These are phyloP conservation scores for Scheffersomyces insectosa DNA, from an alignment of 1,139 yeast species.

Conservation along the genomic window DNA sequence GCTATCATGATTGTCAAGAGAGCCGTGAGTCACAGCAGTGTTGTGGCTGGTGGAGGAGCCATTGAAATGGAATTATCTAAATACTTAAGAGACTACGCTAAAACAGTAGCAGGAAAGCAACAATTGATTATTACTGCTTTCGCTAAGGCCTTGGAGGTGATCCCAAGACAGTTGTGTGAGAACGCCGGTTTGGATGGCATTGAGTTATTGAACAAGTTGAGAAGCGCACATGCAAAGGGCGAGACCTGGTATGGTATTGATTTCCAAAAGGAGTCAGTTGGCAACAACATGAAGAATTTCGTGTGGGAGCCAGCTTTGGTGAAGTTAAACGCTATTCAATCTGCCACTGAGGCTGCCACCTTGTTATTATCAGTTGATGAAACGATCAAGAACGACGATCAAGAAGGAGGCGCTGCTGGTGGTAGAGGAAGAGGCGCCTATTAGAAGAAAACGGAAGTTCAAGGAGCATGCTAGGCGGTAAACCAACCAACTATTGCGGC, in stretches of 20 bases:
- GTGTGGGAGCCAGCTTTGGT: slow-evolving; percentile 99
- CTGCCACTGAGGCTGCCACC: slow-evolving; percentile 98
- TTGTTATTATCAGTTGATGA: slow-evolving; percentile 92
- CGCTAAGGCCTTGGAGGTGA: slow-evolving; percentile 92
- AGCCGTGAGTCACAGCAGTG: slow-evolving; percentile 79
- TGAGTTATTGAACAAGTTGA: slow-evolving; percentile 81
- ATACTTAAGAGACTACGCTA: slow-evolving; percentile 81
- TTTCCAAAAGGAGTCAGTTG: slow-evolving; percentile 79
- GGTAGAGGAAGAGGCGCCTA: slow-evolving; percentile 71
- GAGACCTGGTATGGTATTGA: slow-evolving; percentile 92
- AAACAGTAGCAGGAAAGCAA: slow-evolving; percentile 91
- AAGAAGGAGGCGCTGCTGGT: slow-evolving; percentile 56
- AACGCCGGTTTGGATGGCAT: slow-evolving; percentile 98
- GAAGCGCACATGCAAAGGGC: slow-evolving; percentile 94
- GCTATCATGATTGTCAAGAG: slow-evolving; percentile 98
- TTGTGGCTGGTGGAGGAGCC: slow-evolving; percentile 99
- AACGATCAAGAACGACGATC: slow-evolving; percentile 82
- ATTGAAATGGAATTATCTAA: slow-evolving; percentile 96
- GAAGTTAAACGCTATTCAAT: slow-evolving; percentile 87
- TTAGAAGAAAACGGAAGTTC: slow-evolving; percentile 10
- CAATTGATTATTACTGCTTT: slow-evolving; percentile 88
- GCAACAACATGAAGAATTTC: slow-evolving; percentile 80
- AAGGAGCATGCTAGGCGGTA: too few species aligned
- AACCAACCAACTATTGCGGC: too few species aligned
- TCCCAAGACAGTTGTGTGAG: slow-evolving; percentile 96